Base-by-base conservation (phyloP, 805 yeast species). In the Cyberlindnera petersonii region DNA sequence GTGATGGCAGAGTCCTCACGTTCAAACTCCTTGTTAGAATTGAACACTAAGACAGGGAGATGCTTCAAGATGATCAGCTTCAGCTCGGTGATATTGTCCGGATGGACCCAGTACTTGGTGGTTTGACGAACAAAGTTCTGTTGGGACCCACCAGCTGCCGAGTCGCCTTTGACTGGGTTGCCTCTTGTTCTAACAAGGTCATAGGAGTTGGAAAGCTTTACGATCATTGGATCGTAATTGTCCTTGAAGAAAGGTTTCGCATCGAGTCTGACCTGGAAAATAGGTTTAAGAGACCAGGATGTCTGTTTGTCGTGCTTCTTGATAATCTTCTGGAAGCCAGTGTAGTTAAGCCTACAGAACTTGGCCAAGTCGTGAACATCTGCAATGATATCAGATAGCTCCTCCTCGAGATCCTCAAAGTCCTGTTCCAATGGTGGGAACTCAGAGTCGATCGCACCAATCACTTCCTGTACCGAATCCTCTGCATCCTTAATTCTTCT, bases 61-160 rank as follows among this genome's bases (percentile, higher is more conserved):
- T 93, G 98, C 66, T 93, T 91, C 59, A 93, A 72, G 48, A 93
- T 82, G 48, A 87, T 83, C 58, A 93, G 76, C 68, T 93, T 93
- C 62, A 93, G 75, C 68, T 93, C 98, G 13, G 98, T 93, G 60
- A 93, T 88, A 62, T 93, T 91, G 64, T 93, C 98, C 3, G 97
- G 96, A 58, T 93, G 98, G 23, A 93, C 98, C 99, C 99, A 93
- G 66, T 93, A 93, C 60, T 93, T 93, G 7, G 98, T 93, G 16
- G 98, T 93, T 66, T 93, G 98, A 65, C 98, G 83, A 32, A 93
- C 98, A 56, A 93, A 93, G 68, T 93, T 93, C 64, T 93, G 98
- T 71, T 89, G 97, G 30, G 83, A 74, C 31, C 98, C 98, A 57
- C 98, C 98, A n/a, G 98, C 97, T 5, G 97, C 61, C 4, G 96